Base-by-base conservation (phyloP, 768 basidiomycete species). In the Boletus edulis region DNA sequence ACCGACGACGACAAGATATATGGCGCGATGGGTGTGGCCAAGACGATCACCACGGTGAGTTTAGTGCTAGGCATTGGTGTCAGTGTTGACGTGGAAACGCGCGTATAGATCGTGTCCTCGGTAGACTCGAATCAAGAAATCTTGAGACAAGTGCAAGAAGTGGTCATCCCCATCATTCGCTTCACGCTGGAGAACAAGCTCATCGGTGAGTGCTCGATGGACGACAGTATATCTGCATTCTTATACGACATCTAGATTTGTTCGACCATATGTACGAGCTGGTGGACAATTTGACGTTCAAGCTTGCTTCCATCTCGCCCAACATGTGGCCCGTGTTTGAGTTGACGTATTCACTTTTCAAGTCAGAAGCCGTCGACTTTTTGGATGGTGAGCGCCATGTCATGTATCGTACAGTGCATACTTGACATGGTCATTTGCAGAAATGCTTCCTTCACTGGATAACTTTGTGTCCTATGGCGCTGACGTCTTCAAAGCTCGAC, bases 251-350 rank as follows among this genome's bases (percentile, higher is more conserved):
- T 2, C 12, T 31, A 91, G 93, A 96, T 64, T 74, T 95, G 41
- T 87, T 91, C 64, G 92, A 94, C 71, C 89, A 91, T 66, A 83
- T 90, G 76, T 94, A 87, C 67, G 91, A 93, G 59, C 73, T 95
- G 49, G 82, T 92, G 47, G 94, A 95, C 63, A 87, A 78, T 58
- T 73, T 95, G 54, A 91, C 91, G 0, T 95, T 91, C 79, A 90
- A 85, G 70, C 78, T 87, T 53, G 82, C 84, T 57, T 69, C 78
- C 51, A 86, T 96, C 63, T 83, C 89, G 38, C 85, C 89, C 0
- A 81, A 78, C 61, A 87, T 95, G 87, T 95, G 93, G 94, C 85
- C 83, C 11, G 78, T 95, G 35, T 91, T 91, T 58, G 91, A 94
- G 72, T 71, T 85, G 59, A 94, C 89, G 0, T 93, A 92, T 72